A percentile compares a stretch with the other conserved stretches of the same genome.
These are phyloP conservation scores for Candida dubliniensis DNA, from an alignment of 1,139 yeast species.

Conservation along the genomic window DNA sequence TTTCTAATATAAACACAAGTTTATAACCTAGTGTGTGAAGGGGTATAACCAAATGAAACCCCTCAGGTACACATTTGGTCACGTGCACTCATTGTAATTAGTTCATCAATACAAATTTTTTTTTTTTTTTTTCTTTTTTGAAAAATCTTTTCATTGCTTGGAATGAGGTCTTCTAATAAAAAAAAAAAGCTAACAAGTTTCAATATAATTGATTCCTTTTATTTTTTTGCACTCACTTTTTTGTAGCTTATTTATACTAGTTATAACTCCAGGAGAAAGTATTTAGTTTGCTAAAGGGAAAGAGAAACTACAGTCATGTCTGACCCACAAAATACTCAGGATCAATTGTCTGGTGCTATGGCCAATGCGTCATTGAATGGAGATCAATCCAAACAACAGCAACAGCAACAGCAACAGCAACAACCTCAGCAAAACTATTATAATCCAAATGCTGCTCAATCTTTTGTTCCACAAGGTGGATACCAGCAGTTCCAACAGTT, in stretches of 20 bases:
- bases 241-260: neutral
- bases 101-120: constrained; percentile 1
- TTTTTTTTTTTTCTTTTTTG: constrained; percentile 2
- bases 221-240: neutral
- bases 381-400: constrained; percentile 18
- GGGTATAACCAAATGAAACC: no score
- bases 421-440: constrained; percentile 14
- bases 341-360: constrained; percentile 56
- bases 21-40: no score
- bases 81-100: neutral
- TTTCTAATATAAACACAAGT: no score
- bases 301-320: constrained; percentile 34
- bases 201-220: neutral
- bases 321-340: constrained; percentile 46
- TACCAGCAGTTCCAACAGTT: constrained; percentile 21
- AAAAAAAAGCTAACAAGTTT: no score
- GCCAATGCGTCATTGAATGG: constrained; percentile 45
- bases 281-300: no score
- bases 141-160: neutral
- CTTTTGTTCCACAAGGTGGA: constrained; percentile 19
- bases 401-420: constrained; percentile 17
- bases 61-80: neutral
- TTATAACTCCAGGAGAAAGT: no score
- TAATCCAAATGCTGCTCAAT: constrained; percentile 11
- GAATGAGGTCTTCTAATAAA: neutral